Conservation (phyloP, 208 protist species). For the Crithidia fasciculata region DNA sequence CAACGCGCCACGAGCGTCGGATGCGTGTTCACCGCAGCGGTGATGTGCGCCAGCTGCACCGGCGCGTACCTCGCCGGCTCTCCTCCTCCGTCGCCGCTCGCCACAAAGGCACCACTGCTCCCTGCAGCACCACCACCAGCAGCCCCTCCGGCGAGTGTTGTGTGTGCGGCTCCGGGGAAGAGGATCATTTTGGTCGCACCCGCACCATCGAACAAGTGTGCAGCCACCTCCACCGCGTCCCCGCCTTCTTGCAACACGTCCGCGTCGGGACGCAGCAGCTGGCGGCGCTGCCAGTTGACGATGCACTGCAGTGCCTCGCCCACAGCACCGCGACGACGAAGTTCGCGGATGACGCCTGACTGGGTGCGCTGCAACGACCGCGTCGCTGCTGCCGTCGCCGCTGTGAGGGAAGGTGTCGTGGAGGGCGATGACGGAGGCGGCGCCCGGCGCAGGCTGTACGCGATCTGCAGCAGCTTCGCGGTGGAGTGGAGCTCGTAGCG, state of each 20-base stretch:
- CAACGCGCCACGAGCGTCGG: slow-evolving; percentile 56
- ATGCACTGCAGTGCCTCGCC: slow-evolving; percentile 60
- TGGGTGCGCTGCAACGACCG: slow-evolving; percentile 12
- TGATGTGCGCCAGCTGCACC: slow-evolving; percentile 13
- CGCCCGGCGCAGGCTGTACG: slow-evolving; percentile 25
- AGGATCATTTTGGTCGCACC: slow-evolving; percentile 34
- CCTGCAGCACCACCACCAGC: not conserved
- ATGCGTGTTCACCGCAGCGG: slow-evolving; percentile 1
- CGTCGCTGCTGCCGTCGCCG: not conserved
- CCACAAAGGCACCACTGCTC: not conserved
- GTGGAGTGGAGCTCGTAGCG: slow-evolving; percentile 10
- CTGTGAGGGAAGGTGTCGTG: not conserved
- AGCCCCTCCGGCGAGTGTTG: not conserved
- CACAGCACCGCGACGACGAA: slow-evolving; percentile 31
- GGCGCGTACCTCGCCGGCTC: slow-evolving; percentile 8
- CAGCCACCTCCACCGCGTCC: not conserved
- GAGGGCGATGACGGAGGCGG: not conserved
- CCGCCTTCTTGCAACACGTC: not conserved
- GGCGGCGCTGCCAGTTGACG: slow-evolving; percentile 69
- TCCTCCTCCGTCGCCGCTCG: not conserved
- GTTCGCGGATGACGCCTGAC: slow-evolving; percentile 30
- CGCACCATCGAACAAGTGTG: slow-evolving; percentile 44
- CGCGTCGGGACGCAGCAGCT: slow-evolving; percentile 21
- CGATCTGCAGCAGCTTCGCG: slow-evolving; percentile 24
- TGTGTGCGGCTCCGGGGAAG: slow-evolving; percentile 24